Base-by-base conservation (phyloP, 495 filamentous ascomycete genomes). In the Oleoguttula mirabilis region DNA sequence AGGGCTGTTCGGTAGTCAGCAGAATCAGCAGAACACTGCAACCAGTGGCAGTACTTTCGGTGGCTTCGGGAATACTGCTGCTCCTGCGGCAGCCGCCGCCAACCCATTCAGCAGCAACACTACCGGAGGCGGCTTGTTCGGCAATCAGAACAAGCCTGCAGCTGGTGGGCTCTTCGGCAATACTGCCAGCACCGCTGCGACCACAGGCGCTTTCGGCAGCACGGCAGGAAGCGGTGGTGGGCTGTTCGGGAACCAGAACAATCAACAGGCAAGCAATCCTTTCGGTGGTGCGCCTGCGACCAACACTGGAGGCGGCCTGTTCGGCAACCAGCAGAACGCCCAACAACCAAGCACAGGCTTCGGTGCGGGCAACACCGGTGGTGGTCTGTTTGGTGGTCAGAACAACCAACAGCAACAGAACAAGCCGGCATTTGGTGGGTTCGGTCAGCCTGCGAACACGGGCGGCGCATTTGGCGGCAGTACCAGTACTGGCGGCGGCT, bases 291-390 rank as follows among this genome's bases (percentile, higher is more conserved):
- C 43, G 30, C 17, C 7, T n/a, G 25, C 25, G 7, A 61, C 50
- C 11, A 67, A 52, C 24, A 62, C 69, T 20, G 43, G 43, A 8
- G 53, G 55, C 40, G 54, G 64, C 10, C 42, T 69, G 4, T 69
- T 70, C 39, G 63, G 63, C n/a, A 54, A 48, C 20, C 40, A 43
- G 27, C 65, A 62, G 45, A 60, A 55, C 33, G 63, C 57, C 37
- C 60, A 61, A 36, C 71, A 73, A 48, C 68, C 66, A 47, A 71
- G 68, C 41, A 72, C 75, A 36, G 69, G 77, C 10, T 84, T 85
- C 53, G 75, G 73, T n/a, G 64, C 51, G 39, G 61, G 60, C 7
- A 63, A 54, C 32, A 53, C 62, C 1, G 32, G 41, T 17, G 32
- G 30, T 12, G 66, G 70, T 19, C 50, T 77, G 21, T 77, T 75